Evolutionary conservation across 2,329 filamentous ascomycete genomes (phyloP), one percentile per base, ranked within the genome.

Genomic region (Parastagonospora avenae): DNA sequence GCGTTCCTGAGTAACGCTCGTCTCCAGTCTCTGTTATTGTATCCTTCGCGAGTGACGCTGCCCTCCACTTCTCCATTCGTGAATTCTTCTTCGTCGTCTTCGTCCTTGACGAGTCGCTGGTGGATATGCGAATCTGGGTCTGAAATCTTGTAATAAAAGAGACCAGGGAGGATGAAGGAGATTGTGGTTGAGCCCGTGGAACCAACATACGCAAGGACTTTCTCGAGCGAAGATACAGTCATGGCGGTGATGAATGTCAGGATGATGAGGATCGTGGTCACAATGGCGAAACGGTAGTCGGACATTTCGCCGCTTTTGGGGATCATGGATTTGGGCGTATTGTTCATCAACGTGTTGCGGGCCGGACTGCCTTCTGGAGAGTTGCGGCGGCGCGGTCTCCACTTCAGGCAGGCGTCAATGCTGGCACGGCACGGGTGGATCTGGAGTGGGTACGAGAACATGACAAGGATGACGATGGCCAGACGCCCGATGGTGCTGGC

Each of bases 91-190:
- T 86, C 86, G 57, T 93, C 90, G 63, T 97, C 94, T 60, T 97
- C 91, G 66, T 94, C 92, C 72, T 97, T 97, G 56, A 91, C 79
- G 8, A 97, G 79, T 11, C 89, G 85, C 71, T 96, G 93, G 64
- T 97, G 92, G 56, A 93, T 86, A 27, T 87, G 83, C 38, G 90
- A 93, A 48, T 96, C 89, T 0, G 94, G 94, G 19, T 91, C 86
- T 10, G 91, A 95, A 53, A 99, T 97, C 76, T 97, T 97, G 78
- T 97, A 99, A 75, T 97, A 99, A 74, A 99, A 99, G 4, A 99
- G 77, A 0, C 94, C 94, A 0, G 94, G 94, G 0, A 99, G 82
- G 59, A 99, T 97, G 72, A 99, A 99, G 55, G 91, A 96, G 65
- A 99, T 99, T 54, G 91, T 91, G 0, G 94, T 99, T 44, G 89